Percentiles rank a stretch among this genome's conserved stretches.
Evolutionary conservation across 257 asterid genomes (phyloP).

Genomic region (Solanum microdontum): DNA sequence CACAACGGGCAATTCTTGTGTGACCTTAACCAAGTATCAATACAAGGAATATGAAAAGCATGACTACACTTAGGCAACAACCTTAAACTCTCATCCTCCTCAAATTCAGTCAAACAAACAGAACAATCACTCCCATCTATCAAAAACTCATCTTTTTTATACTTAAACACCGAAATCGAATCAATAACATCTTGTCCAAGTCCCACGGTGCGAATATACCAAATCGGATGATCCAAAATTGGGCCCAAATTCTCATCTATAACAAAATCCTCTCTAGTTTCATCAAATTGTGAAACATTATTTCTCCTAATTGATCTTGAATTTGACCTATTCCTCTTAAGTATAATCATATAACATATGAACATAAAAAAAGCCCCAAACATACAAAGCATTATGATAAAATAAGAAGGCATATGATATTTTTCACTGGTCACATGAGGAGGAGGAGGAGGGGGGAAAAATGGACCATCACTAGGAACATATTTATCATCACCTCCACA

Average conservation of each 20-base stretch:
- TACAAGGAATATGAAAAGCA: slow-evolving; percentile 61
- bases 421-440: not conserved
- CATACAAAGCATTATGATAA: slow-evolving; percentile 43
- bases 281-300: not conserved
- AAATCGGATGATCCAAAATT: slow-evolving; percentile 41
- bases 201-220: slow-evolving; percentile 62
- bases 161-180: slow-evolving; percentile 40
- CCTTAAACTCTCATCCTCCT: slow-evolving; percentile 55
- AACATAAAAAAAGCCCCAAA: slow-evolving; percentile 36
- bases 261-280: slow-evolving; percentile 13
- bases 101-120: slow-evolving; percentile 63
- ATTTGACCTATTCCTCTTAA: slow-evolving; percentile 22
- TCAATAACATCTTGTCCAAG: slow-evolving; percentile 46
- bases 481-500: not conserved
- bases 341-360: slow-evolving; percentile 32
- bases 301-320: slow-evolving; percentile 5
- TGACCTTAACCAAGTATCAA: slow-evolving; percentile 72
- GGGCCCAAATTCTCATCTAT: slow-evolving; percentile 33
- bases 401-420: slow-evolving; percentile 18
- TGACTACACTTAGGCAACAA: slow-evolving; percentile 78
- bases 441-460: not conserved
- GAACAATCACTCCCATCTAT: slow-evolving; percentile 57
- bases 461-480: not conserved
- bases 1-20: slow-evolving; percentile 76
- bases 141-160: slow-evolving; percentile 23